phyloP scores from a whole-genome alignment of 106 monocot genomes.

The Phalaenopsis equestris region DNA sequence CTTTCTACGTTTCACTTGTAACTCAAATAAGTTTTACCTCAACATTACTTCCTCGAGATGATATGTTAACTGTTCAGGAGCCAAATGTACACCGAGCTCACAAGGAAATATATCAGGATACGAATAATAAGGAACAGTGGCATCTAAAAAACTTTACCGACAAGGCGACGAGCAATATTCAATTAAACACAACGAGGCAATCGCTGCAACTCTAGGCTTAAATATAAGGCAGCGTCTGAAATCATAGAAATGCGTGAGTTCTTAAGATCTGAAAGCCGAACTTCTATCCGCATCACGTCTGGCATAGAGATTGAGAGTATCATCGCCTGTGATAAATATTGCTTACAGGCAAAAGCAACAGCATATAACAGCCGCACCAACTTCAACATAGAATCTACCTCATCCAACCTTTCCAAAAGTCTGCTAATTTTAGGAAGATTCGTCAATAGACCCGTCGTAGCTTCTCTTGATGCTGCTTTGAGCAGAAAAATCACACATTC shows the following conservation, averaged over 20 bases:
- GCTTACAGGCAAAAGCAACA: slow-evolving; percentile 66
- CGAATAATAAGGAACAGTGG: too few species aligned
- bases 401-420: slow-evolving; percentile 37
- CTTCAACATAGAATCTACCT: slow-evolving; percentile 17
- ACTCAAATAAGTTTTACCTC: too few species aligned
- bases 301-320: slow-evolving; percentile 66
- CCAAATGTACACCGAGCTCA: too few species aligned
- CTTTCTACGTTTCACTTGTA: too few species aligned
- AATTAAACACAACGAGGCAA: slow-evolving; percentile 51
- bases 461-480: slow-evolving; percentile 73
- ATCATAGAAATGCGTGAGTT: slow-evolving; percentile 34
- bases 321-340: slow-evolving; percentile 74
- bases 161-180: neutral
- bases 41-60: too few species aligned
- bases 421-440: slow-evolving; percentile 60
- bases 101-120: too few species aligned
- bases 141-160: too few species aligned
- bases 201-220: slow-evolving; percentile 62
- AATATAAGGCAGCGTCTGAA: slow-evolving; percentile 49
- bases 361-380: slow-evolving; percentile 61
- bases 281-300: slow-evolving; percentile 53
- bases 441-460: slow-evolving; percentile 67
- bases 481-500: slow-evolving; percentile 75
- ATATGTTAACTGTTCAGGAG: too few species aligned
- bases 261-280: slow-evolving; percentile 41